A percentile compares a stretch with the other conserved stretches of the same genome.
These are phyloP conservation scores for Eimeria brunetti DNA, from an alignment of 169 alveolate genomes.

Conservation along the genomic window DNA sequence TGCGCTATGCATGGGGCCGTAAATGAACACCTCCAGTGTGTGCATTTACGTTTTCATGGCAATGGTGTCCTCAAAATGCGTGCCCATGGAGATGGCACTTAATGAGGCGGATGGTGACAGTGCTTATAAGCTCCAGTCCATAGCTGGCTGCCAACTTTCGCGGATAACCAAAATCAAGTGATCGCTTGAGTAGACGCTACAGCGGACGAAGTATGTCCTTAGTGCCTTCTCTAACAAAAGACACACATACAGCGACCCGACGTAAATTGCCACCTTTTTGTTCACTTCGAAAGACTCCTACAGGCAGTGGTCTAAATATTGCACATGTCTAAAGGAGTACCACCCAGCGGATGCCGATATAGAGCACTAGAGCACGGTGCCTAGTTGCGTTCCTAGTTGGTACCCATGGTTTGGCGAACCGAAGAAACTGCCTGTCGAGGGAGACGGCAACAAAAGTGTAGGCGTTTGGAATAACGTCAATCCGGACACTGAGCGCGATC, in stretches of 20 bases:
- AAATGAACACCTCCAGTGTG: neutral
- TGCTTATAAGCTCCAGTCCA: neutral
- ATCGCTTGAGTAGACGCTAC: neutral
- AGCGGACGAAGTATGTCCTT: neutral
- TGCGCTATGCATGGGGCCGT: constrained; percentile 60
- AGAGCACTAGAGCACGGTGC: neutral
- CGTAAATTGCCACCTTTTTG: too few relatives aligned
- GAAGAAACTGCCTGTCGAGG: neutral
- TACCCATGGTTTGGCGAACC: neutral
- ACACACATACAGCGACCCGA: neutral
- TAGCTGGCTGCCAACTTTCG: neutral
- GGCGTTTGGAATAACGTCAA: neutral
- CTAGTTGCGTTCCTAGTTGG: neutral
- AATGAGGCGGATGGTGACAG: neutral
- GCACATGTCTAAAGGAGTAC: neutral
- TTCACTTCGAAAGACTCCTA: neutral
- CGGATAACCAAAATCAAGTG: neutral
- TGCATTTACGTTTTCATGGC: neutral
- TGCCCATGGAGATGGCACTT: neutral
- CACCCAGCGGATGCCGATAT: neutral
- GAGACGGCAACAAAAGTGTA: neutral
- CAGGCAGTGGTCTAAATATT: neutral
- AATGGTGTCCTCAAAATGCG: neutral
- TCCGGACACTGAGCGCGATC: neutral
- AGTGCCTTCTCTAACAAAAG: neutral